These are phyloP conservation scores for Fragaria iinumae DNA, from an alignment of 306 rosid species.

Conservation along the genomic window DNA sequence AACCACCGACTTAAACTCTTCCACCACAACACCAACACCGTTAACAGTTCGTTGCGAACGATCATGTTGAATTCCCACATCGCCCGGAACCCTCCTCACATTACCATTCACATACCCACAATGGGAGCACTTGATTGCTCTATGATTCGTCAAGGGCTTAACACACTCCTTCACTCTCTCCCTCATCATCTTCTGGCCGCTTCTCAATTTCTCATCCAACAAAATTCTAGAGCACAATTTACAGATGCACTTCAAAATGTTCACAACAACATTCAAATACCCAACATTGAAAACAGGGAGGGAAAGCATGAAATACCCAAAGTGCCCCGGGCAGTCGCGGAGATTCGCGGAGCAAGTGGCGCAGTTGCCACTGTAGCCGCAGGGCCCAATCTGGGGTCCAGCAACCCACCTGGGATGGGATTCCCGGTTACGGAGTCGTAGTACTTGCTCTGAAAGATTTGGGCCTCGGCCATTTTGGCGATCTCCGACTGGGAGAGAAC, in stretches of 20 bases:
- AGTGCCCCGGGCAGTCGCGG: conserved; percentile 79
- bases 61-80: background rate
- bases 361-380: conserved; percentile 50
- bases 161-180: conserved; percentile 42
- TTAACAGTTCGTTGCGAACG: conserved; percentile 25
- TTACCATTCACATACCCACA: conserved; percentile 74
- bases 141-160: conserved; percentile 24
- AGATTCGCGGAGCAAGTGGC: conserved; percentile 63
- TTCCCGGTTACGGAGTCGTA: conserved; percentile 39
- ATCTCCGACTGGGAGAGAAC: conserved; percentile 62
- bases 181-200: conserved; percentile 39
- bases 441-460: conserved; percentile 53
- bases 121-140: conserved; percentile 49
- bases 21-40: conserved; percentile 37
- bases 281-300: conserved; percentile 80
- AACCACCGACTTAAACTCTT: conserved; percentile 55
- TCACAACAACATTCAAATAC: conserved; percentile 48
- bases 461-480: conserved; percentile 59
- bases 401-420: conserved; percentile 54
- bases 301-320: conserved; percentile 61
- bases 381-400: conserved; percentile 87
- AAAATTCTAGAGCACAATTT: conserved; percentile 89
- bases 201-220: conserved; percentile 58
- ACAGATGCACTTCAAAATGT: conserved; percentile 81
- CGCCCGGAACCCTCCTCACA: background rate